Base-by-base conservation (phyloP, 2,329 filamentous ascomycete genomes). In the Colletotrichum gigasporum region DNA sequence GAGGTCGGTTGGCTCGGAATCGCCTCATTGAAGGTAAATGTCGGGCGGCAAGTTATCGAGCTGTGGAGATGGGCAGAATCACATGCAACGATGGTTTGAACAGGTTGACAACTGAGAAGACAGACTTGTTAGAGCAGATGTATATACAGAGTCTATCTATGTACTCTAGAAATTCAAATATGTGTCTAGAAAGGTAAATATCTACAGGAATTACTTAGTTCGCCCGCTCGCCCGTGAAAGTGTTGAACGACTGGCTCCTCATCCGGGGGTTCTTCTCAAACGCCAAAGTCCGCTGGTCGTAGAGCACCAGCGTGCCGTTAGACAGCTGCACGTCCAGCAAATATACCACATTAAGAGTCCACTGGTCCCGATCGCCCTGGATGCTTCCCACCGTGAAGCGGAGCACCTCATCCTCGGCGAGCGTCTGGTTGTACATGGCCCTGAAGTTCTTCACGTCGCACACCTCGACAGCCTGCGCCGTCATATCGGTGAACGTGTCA, bases 191-290 rank as follows among this genome's bases (percentile, higher is more conserved):
- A n/a, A n/a, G n/a, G n/a, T n/a, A 16, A 30, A 5, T 24, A 11
- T 14, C 10, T 4, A 28, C 11, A 4, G 18, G 14, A 26, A 26
- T 8, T 24, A 16, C 2, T 18, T 8, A 26, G 1, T 7, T 39
- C 7, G 55, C 55, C n/a, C 56, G 22, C 22, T 65, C 62, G 22
- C 62, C 62, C 6, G 30, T 28, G 18, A 65, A 65, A 5, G 45
- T 26, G n/a, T 61, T 26, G 18, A 61, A 61, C 9, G 26, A 16
- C 32, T 10, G 12, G 12, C 22, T 32, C 45, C 50, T 61, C 51
- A 50, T 22, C 9, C 62, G 37, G 12, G 56, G 34, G 34, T 57
- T 55, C 44, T 56, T 65, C 56, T 65, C 62, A 35, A 61, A 65
- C 9, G 34, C 30, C 22, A 60, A 20, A 5, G 35, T 61, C 24